Evolutionary conservation across 306 rosid genomes (phyloP), one percentile per base, ranked within the genome.

Genomic region (Vigna trinervia): DNA sequence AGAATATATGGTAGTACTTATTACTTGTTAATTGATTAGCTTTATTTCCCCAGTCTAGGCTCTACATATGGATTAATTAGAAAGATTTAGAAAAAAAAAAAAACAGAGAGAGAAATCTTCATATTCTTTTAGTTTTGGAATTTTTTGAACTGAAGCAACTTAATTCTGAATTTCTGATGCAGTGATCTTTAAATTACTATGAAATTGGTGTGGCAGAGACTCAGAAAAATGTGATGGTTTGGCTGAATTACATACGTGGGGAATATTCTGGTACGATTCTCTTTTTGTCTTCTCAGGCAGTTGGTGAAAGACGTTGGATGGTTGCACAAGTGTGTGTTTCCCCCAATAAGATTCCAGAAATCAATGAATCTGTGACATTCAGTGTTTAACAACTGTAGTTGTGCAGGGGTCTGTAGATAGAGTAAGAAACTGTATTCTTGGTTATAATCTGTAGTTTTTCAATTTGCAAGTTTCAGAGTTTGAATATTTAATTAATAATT

Each of bases 201-300:
- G 54, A 12, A 64, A 57, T 47, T 46, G 43, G 30, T 30, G 67
- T 60, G 67, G 17, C 41, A 59, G 81, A 34, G 47, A 64, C 68
- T 67, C 52, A 63, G 67, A 30, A 23, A 39, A 69, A 48, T 67
- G 10, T 7, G 30, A 56, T 56, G 73, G 54, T 63, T 73, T 43
- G 79, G 59, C 50, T 68, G 63, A 58, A 72, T 57, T 83, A 58
- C 64, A 58, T 75, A 75, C 50, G 72, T 19, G 82, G 75, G 71
- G 83, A 87, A 86, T 84, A 78, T 82, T 87, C 84, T 30, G 72
- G 81, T 69, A 76, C 83, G 63, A 76, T 84, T 79, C 76, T 76
- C 63, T 76, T 80, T 36, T 84, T 84, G 84, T 87, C 85, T 47
- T 51, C 60, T 36, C 69, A 15, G 30, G 76, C 67, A 13, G 41